phyloP scores from a whole-genome alignment of 352 stramenopile species.

The Phytophthora nicotianae region DNA sequence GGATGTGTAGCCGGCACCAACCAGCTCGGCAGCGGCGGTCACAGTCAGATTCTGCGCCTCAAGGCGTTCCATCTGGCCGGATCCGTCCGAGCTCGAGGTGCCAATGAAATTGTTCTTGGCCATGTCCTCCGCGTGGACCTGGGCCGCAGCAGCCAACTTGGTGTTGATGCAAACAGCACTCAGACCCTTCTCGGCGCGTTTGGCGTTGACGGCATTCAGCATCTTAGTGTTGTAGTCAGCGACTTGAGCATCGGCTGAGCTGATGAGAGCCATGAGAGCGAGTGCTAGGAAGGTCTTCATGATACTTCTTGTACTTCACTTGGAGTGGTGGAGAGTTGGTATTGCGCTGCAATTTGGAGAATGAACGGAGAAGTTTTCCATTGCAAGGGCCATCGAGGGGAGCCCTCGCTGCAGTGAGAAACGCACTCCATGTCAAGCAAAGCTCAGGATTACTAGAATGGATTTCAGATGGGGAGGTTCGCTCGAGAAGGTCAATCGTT shows the following conservation, averaged over 20 bases:
- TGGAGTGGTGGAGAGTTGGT: conserved; percentile 21
- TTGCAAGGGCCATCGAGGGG: background rate
- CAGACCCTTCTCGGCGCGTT: conserved; percentile 41
- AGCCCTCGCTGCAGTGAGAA: conserved; percentile 16
- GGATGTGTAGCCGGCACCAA: conserved; percentile 43
- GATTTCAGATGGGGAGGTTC: conserved; percentile 22
- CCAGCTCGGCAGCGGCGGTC: conserved; percentile 34
- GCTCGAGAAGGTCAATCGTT: background rate
- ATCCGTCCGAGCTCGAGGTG: conserved; percentile 36
- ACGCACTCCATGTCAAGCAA: conserved; percentile 25
- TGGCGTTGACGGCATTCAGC: conserved; percentile 41
- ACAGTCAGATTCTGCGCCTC: conserved; percentile 31
- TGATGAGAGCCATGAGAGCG: conserved; percentile 31
- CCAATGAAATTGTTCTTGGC: conserved; percentile 29
- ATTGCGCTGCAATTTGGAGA: conserved; percentile 36
- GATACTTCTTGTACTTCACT: conserved; percentile 21
- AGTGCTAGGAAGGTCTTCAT: conserved; percentile 32
- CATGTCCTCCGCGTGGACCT: conserved; percentile 30
- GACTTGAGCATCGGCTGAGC: conserved; percentile 32
- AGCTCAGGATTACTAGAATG: conserved; percentile 25
- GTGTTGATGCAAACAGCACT: conserved; percentile 46
- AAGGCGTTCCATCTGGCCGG: conserved; percentile 30
- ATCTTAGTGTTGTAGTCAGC: conserved; percentile 44
- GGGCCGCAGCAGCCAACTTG: conserved; percentile 34
- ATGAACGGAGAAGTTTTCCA: conserved; percentile 23